Evolutionary conservation across 768 basidiomycete species (phyloP).

Genomic region (Tricholoma matsutake): DNA sequence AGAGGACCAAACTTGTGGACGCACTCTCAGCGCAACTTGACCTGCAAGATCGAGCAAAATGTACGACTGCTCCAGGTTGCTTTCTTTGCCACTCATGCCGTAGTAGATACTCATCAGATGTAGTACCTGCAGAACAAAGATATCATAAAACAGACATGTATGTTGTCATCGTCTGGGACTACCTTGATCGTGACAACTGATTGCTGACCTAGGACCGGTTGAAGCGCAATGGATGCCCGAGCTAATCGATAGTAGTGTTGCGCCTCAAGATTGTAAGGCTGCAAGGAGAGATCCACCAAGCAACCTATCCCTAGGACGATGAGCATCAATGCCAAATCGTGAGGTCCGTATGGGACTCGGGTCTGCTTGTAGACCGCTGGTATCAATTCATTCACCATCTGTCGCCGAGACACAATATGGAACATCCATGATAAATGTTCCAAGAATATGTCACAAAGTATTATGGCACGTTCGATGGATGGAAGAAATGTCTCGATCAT

Average conservation of each 20-base stretch:
- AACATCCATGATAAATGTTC: conserved; percentile 52
- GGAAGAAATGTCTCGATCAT: conserved; percentile 47
- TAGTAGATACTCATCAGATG: conserved; percentile 55
- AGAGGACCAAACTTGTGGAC: conserved; percentile 8
- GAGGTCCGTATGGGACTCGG: conserved; percentile 38
- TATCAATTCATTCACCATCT: conserved; percentile 43
- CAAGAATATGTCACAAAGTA: conserved; percentile 45
- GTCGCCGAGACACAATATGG: conserved; percentile 43
- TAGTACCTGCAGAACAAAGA: conserved; percentile 28
- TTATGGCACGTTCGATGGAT: conserved; percentile 36
- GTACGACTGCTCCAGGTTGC: conserved; percentile 46
- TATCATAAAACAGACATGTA: background rate
- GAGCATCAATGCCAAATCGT: conserved; percentile 49
- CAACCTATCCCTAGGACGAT: conserved; percentile 47
- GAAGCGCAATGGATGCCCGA: conserved; percentile 43
- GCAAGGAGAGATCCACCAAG: conserved; percentile 43
- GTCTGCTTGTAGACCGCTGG: conserved; percentile 41
- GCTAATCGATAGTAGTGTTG: conserved; percentile 50
- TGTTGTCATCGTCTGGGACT: background rate
- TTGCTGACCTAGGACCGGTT: conserved; percentile 40
- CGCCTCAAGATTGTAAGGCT: conserved; percentile 46
- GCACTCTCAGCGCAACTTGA: conserved; percentile 47
- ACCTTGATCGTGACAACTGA: conserved; percentile 48
- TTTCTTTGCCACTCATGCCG: conserved; percentile 50
- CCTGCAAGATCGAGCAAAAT: conserved; percentile 44